These are phyloP conservation scores for Coemansia sp. DNA, from an alignment of 192 early-diverging fungal species.

Conservation along the genomic window DNA sequence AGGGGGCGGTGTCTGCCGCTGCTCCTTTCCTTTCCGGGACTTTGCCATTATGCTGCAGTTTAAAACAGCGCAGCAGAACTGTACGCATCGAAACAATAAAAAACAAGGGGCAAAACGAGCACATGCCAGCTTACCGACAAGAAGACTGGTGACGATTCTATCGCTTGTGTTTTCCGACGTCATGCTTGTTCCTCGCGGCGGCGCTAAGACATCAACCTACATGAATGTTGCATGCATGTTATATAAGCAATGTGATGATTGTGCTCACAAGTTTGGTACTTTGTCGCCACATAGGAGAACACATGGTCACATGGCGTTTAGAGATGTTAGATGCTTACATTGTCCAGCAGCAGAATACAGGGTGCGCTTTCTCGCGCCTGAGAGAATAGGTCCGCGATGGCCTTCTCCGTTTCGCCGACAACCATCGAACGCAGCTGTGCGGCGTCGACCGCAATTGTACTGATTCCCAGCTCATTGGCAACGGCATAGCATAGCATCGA, in stretches of 20 bases:
- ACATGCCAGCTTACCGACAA: constrained; percentile 52
- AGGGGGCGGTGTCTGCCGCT: neutral
- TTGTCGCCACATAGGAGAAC: neutral
- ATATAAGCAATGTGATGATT: neutral
- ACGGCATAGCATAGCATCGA: constrained; percentile 84
- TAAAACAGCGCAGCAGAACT: neutral
- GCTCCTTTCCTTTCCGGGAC: neutral
- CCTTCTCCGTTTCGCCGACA: constrained; percentile 91
- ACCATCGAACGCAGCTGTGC: constrained; percentile 86
- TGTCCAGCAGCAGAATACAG: constrained; percentile 90
- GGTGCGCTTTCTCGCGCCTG: constrained; percentile 80
- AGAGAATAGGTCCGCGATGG: constrained; percentile 79
- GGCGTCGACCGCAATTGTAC: constrained; percentile 82
- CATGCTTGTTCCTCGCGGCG: constrained; percentile 63
- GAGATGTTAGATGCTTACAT: constrained; percentile 37
- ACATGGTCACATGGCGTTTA: neutral
- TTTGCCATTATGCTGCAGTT: neutral
- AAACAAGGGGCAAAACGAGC: neutral
- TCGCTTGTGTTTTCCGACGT: constrained; percentile 82
- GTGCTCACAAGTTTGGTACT: neutral
- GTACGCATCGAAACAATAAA: neutral
- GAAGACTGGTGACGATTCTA: constrained; percentile 83
- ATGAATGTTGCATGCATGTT: neutral
- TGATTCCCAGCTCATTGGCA: constrained; percentile 73
- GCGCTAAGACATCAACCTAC: constrained; percentile 81